Conservation (phyloP, 345 rosid species). For the Abelmoschus esculentus region DNA sequence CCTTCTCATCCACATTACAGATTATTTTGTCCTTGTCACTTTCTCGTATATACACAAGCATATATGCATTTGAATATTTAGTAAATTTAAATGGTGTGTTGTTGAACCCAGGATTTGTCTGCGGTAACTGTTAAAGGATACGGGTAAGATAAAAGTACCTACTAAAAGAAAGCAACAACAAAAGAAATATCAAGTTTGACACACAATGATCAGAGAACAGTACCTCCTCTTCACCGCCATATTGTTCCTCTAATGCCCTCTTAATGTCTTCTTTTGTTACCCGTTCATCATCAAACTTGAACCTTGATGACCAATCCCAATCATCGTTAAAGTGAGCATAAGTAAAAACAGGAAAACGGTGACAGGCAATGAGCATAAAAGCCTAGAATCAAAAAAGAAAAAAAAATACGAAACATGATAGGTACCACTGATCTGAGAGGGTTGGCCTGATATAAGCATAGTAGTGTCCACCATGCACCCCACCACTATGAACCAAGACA, state of each 20-base stretch:
- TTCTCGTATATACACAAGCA: neutral
- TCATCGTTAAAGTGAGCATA: too few species aligned
- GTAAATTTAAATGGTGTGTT: neutral
- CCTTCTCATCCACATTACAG: neutral
- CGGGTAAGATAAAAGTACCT: neutral
- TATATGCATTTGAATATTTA: neutral
- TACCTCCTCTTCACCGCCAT: too few species aligned
- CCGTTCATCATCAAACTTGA: too few species aligned
- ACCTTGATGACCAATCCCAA: too few species aligned
- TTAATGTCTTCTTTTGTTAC: too few species aligned
- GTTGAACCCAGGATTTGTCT: neutral
- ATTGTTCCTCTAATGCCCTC: too few species aligned
- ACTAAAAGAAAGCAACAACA: neutral
- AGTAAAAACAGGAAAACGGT: too few species aligned
- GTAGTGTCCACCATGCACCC: slow-evolving; percentile 62
- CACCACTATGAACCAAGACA: slow-evolving; percentile 63
- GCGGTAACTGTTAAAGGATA: neutral
- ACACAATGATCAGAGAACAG: too few species aligned
- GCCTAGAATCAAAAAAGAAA: neutral
- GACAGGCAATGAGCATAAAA: too few species aligned
- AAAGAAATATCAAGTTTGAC: too few species aligned
- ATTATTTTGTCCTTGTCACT: neutral
- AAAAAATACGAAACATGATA: neutral
- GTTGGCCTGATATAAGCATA: slow-evolving; percentile 64
- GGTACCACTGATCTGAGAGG: slow-evolving; percentile 55